Evolutionary conservation across 306 rosid species (phyloP), one percentile per base, ranked within the genome.

Genomic region (Cucurbita pepo): DNA sequence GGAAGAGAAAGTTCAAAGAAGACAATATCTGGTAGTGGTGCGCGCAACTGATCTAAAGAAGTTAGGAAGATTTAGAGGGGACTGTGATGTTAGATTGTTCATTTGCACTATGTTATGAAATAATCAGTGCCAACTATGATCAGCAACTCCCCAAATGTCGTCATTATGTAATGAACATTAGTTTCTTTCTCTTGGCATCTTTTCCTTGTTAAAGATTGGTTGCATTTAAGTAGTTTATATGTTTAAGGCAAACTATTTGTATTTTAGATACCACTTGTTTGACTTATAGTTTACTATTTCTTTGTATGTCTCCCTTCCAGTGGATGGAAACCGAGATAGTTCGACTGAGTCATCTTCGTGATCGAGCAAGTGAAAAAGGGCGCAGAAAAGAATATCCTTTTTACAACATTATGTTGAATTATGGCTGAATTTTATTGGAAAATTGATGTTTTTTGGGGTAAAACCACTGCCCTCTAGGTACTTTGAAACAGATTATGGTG

Each of bases 281-380:
- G 41, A 10, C 53, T 19, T n/a, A n/a, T 57, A 7, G 47, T 61
- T 69, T 54, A 76, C 48, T 36, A 58, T 36, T 75, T 75, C 3
- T 13, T 54, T 71, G n/a, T 79, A 36, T 67, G 59, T 80, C 71
- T 77, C 77, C 75, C 75, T 54, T 81, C 54, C 92, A 95, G 99
- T 95, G 97, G 97, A 75, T 95, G 54, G 99, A 95, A 82, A 78
- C 96, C 5, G 99, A 95, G 88, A 85, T 77, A 37, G 85, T 91
- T 56, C 86, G 99, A 82, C 89, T 95, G 63, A 85, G 88, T 77
- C 99, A 95, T 83, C 99, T 95, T 79, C 89, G 99, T 76, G 99
- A 95, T 81, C 93, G 99, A 85, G 99, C 99, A 67, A 95, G 99
- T 83, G 99, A 95, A 79, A 89, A 81, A 75, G 99, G 99, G 53